Base-by-base conservation (phyloP, 202 grass and related monocot species). In the Dendrocalamus latiflorus region DNA sequence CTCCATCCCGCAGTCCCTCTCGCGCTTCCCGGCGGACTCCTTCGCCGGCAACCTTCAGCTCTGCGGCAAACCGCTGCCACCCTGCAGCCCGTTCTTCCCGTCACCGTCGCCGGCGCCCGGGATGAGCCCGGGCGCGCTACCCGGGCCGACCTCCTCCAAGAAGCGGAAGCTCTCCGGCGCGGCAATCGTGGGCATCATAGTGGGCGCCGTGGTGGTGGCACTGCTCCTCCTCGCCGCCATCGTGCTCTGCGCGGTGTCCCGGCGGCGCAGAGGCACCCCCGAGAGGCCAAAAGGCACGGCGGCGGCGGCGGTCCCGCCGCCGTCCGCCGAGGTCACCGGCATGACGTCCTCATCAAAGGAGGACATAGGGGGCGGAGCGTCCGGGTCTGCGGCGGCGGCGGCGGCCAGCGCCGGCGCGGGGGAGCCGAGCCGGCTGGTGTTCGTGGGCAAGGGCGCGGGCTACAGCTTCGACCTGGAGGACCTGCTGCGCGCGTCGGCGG, bases 391-490 rank as follows among this genome's bases (percentile, higher is more conserved):
- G 3, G 85, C 67, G 47, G 39, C 39, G 8, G 77, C 45, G 0
- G 88, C 80, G 0, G 84, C 62, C 1, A 81, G 74, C 7, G 76
- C 59, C 59, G 83, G 12, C 11, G 89, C 72, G 1, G 87, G 64
- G 5, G 96, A 95, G 91, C 80, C 85, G 70, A 95, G 94, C 83
- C 79, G 85, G 74, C 77, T 98, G 58, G 92, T 98, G 45, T 98
- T 99, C 80, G 87, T 99, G 48, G 96, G 93, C 0, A 95, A 87
- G 59, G 93, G 96, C 14, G 77, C 75, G 0, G 96, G 85, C 17
- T 99, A 99, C 86, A 99, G 86, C 71, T 98, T 98, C 79, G 95
- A 98, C 85, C 91, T 98, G 83, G 95, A 98, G 82, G 95, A 98
- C 75, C 89, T 98, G 50, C 84, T 98, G 57, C 90, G 95, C 54